These are phyloP conservation scores for Leersia perrieri DNA, from an alignment of 176 grass and related monocot genomes.

Conservation along the genomic window DNA sequence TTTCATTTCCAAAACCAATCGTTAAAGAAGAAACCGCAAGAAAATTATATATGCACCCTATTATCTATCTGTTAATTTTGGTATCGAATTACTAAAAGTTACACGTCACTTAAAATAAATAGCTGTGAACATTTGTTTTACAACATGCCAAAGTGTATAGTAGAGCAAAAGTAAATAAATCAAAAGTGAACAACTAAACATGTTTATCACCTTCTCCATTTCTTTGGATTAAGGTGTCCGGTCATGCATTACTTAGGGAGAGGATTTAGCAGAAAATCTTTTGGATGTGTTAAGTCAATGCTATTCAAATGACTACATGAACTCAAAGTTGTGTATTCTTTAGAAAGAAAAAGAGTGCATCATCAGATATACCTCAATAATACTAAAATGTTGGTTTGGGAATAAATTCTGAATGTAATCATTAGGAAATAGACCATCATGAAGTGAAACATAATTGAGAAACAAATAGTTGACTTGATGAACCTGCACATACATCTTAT, in stretches of 20 bases:
- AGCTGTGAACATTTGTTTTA: neutral
- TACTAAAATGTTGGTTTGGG: neutral
- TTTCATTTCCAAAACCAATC: neutral
- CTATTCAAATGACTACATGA: neutral
- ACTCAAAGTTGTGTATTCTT: neutral
- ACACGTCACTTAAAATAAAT: too few relatives aligned
- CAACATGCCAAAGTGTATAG: neutral
- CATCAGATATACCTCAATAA: constrained; percentile 14
- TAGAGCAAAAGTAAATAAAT: neutral
- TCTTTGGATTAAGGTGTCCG: neutral
- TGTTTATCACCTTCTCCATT: neutral
- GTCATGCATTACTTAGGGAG: constrained; percentile 7
- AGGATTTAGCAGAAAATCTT: neutral
- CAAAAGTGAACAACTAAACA: neutral
- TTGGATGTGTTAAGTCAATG: neutral
- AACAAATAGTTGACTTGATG: neutral
- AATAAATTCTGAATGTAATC: constrained; percentile 11
- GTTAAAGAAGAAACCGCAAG: neutral
- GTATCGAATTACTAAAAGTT: neutral
- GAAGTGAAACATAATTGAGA: neutral
- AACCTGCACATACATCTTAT: constrained; percentile 78
- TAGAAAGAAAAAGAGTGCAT: neutral
- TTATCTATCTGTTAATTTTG: neutral
- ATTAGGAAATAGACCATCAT: neutral
- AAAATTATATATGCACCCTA: neutral